Evolutionary conservation across 2,329 filamentous ascomycete genomes (phyloP).

Genomic region (Phyllosticta citrichinensis): DNA sequence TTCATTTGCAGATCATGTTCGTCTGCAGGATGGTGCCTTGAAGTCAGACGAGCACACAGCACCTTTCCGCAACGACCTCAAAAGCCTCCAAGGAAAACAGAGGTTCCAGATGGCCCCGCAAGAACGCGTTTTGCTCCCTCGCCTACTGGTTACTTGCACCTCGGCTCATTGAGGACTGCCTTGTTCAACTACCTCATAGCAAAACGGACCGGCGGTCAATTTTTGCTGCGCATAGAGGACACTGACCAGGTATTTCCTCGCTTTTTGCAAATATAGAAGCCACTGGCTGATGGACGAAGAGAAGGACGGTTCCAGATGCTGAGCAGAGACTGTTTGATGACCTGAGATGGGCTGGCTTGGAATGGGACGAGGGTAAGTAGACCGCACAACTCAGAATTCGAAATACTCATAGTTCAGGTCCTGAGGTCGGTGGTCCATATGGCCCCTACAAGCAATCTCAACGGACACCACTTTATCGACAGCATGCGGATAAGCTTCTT

Average conservation of each 20-base stretch:
- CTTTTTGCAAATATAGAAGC: background rate
- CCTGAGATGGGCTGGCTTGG: slow-evolving; percentile 75
- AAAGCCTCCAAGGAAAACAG: background rate
- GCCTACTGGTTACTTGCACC: slow-evolving; percentile 84
- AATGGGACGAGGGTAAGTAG: slow-evolving; percentile 77
- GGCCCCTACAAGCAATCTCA: slow-evolving; percentile 88
- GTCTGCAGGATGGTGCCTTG: background rate
- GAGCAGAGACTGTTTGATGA: slow-evolving; percentile 70
- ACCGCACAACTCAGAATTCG: background rate
- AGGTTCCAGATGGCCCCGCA: slow-evolving; percentile 24
- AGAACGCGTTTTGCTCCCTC: slow-evolving; percentile 90
- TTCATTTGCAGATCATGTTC: slow-evolving; percentile 2
- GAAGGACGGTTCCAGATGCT: slow-evolving; percentile 69
- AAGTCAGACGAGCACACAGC: background rate
- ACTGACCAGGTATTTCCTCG: slow-evolving; percentile 63
- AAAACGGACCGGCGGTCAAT: slow-evolving; percentile 77
- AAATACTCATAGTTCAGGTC: slow-evolving; percentile 43
- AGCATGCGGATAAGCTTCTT: slow-evolving; percentile 61
- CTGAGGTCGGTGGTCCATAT: slow-evolving; percentile 67
- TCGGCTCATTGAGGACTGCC: slow-evolving; percentile 84
- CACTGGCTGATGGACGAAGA: slow-evolving; percentile 44
- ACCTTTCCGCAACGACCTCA: background rate
- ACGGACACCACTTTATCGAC: slow-evolving; percentile 60
- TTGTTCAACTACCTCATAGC: slow-evolving; percentile 95
- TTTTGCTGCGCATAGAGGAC: slow-evolving; percentile 85